These are phyloP conservation scores for Stephanodiscus minutulus DNA, from an alignment of 108 stramenopile genomes.

Conservation along the genomic window DNA sequence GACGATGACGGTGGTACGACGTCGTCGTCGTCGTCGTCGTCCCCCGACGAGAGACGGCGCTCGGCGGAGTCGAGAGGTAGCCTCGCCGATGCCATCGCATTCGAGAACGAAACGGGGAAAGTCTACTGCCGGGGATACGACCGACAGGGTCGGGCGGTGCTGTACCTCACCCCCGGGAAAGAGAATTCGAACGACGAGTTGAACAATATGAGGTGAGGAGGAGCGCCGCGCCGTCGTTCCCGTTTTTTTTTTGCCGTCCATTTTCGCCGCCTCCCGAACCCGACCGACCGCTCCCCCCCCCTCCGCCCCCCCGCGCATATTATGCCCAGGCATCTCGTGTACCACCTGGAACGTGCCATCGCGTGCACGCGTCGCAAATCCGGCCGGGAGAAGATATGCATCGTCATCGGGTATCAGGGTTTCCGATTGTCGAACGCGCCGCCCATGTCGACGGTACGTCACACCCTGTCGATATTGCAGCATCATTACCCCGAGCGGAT, in stretches of 20 bases:
- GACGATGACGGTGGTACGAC: not conserved
- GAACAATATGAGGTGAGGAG: slow-evolving; percentile 87
- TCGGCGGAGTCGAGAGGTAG: slow-evolving; percentile 41
- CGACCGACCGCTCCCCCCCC: too few species aligned
- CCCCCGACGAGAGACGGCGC: slow-evolving; percentile 8
- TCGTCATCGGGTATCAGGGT: slow-evolving; percentile 89
- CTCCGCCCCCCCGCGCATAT: too few species aligned
- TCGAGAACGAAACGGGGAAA: slow-evolving; percentile 84
- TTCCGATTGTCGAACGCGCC: slow-evolving; percentile 76
- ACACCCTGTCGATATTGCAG: slow-evolving; percentile 86
- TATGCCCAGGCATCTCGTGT: slow-evolving; percentile 91
- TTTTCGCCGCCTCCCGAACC: too few species aligned
- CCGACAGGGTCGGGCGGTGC: slow-evolving; percentile 73
- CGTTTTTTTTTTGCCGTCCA: too few species aligned
- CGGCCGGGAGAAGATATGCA: slow-evolving; percentile 71
- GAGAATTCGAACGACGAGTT: slow-evolving; percentile 83
- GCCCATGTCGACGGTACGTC: slow-evolving; percentile 68
- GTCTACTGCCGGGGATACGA: slow-evolving; percentile 87
- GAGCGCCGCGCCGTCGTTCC: too few species aligned
- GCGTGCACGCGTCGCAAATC: slow-evolving; percentile 69
- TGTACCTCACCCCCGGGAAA: slow-evolving; percentile 83
- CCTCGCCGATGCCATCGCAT: slow-evolving; percentile 44
- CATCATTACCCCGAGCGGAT: slow-evolving; percentile 90
- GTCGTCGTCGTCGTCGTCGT: not conserved
- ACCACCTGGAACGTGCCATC: slow-evolving; percentile 87